Evolutionary conservation across 2,329 filamentous ascomycete species (phyloP).

Genomic region (Hymenoscyphus fraxineus): DNA sequence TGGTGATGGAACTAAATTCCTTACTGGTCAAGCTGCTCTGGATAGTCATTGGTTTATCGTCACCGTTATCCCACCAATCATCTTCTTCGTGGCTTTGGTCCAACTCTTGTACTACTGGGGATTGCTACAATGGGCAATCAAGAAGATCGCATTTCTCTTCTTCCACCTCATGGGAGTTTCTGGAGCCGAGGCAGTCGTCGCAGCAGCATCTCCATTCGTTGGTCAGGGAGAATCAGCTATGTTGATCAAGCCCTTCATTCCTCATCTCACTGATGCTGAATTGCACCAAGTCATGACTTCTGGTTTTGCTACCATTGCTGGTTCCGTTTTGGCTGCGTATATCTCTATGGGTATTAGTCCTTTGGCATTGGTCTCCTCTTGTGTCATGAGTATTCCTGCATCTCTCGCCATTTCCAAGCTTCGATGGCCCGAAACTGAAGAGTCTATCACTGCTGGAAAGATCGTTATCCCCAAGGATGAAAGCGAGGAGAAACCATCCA

Average conservation of each 20-base stretch:
- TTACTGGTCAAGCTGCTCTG: constrained; percentile 51
- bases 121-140: constrained; percentile 83
- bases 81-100: constrained; percentile 94
- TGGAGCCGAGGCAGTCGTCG: constrained; percentile 89
- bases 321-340: constrained; percentile 81
- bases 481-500: constrained; percentile 70
- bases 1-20: constrained; percentile 66
- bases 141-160: constrained; percentile 85
- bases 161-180: constrained; percentile 86
- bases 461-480: constrained; percentile 68
- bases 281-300: constrained; percentile 91
- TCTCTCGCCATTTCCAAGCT: constrained; percentile 87
- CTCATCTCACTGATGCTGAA: constrained; percentile 81
- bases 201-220: constrained; percentile 88
- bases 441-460: constrained; percentile 76
- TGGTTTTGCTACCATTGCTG: constrained; percentile 88
- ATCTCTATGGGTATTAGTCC: constrained; percentile 79
- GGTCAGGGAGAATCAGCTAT: constrained; percentile 92
- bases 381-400: constrained; percentile 93
- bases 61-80: constrained; percentile 80
- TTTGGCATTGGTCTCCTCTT: constrained; percentile 82
- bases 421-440: constrained; percentile 83
- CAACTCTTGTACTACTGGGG: constrained; percentile 80
- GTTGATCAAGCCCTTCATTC: constrained; percentile 82
- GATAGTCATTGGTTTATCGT: constrained; percentile 65